A percentile compares a stretch with the other conserved stretches of the same genome.
These are phyloP conservation scores for Leonotis leonurus DNA, from an alignment of 257 asterid genomes.

Conservation along the genomic window DNA sequence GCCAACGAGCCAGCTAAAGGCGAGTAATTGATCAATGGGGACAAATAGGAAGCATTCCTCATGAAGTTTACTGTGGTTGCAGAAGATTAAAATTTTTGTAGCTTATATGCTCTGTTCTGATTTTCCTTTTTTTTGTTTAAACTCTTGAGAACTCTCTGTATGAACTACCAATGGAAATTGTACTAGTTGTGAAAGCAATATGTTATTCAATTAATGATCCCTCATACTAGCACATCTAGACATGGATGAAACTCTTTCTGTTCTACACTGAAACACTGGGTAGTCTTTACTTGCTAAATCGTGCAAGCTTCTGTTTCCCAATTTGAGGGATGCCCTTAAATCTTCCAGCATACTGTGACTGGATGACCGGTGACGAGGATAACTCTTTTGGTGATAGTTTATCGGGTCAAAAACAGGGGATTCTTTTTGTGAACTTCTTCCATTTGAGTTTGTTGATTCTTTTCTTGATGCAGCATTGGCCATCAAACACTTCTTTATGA, in stretches of 20 bases:
- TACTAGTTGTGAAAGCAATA: not conserved
- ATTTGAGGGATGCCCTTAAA: constrained; percentile 14
- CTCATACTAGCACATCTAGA: constrained; percentile 23
- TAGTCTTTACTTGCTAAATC: constrained; percentile 11
- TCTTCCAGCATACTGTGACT: constrained; percentile 21
- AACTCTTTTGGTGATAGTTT: constrained; percentile 38
- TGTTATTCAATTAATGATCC: constrained; percentile 14
- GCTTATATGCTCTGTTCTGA: constrained; percentile 2
- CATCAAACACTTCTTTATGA: constrained; percentile 51
- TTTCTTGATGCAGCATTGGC: constrained; percentile 28
- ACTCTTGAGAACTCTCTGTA: not conserved
- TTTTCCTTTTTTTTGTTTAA: not conserved
- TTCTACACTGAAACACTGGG: constrained; percentile 36
- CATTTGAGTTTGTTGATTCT: not conserved
- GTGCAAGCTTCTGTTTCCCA: constrained; percentile 23
- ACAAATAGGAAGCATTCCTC: not conserved
- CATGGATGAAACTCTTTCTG: constrained; percentile 22
- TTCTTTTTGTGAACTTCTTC: constrained; percentile 26
- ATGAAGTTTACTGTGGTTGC: not conserved
- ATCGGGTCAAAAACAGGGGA: constrained; percentile 50
- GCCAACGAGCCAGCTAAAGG: constrained; percentile 20
- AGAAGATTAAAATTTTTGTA: constrained; percentile 23
- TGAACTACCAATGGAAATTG: not conserved
- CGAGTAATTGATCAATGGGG: constrained; percentile 4
- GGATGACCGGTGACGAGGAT: constrained; percentile 36